Conservation (phyloP, 306 rosid species). For the Trichosanthes cucumerina region DNA sequence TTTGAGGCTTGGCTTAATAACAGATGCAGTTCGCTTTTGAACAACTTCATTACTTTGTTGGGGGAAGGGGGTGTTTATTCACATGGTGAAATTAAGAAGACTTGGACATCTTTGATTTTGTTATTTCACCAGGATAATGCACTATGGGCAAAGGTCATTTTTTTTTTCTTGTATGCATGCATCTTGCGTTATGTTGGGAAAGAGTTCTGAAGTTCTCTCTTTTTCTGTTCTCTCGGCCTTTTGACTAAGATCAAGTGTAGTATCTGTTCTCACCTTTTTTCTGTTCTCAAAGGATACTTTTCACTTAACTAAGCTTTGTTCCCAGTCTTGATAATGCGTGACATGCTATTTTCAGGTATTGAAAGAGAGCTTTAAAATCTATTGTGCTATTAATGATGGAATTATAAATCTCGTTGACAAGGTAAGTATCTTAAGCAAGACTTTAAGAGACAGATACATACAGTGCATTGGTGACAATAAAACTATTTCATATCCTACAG, state of each 20-base stretch:
- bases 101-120: neutral
- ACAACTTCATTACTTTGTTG: neutral
- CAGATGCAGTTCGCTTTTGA: neutral
- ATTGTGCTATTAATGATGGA: constrained; percentile 89
- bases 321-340: constrained; percentile 1
- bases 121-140: neutral
- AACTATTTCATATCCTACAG: constrained; percentile 29
- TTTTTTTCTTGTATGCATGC: neutral
- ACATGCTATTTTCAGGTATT: constrained; percentile 54
- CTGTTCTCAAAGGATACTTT: neutral
- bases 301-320: neutral
- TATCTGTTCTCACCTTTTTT: neutral
- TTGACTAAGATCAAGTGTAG: neutral
- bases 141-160: neutral
- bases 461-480: constrained; percentile 4
- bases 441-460: neutral
- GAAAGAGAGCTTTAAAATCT: constrained; percentile 95
- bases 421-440: constrained; percentile 32
- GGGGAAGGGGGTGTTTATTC: neutral
- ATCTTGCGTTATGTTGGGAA: neutral
- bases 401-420: constrained; percentile 96
- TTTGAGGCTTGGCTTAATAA: neutral
- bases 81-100: neutral
- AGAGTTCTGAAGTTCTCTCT: neutral
- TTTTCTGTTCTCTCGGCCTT: neutral